Evolutionary conservation across 352 stramenopile species (phyloP).

Genomic region (Pythium brassicae): DNA sequence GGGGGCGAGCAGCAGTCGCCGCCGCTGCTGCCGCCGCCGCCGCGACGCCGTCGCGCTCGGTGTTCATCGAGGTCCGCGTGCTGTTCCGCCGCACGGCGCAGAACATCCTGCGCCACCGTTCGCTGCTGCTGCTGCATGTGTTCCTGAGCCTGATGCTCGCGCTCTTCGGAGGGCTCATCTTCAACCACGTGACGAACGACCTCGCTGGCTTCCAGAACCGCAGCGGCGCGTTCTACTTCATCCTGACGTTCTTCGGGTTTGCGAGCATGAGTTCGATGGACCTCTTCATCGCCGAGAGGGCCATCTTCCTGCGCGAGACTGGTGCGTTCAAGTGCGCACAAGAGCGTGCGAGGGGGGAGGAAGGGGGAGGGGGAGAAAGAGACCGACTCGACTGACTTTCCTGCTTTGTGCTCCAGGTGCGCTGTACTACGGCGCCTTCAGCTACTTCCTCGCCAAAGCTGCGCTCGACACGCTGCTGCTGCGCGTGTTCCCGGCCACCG

Average conservation of each 20-base stretch:
- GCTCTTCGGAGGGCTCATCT: slow-evolving; percentile 68
- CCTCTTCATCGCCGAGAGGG: slow-evolving; percentile 68
- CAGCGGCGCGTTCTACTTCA: slow-evolving; percentile 82
- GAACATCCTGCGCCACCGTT: slow-evolving; percentile 74
- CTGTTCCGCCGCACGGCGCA: slow-evolving; percentile 61
- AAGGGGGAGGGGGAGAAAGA: no score
- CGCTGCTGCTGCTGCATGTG: slow-evolving; percentile 63
- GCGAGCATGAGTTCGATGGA: slow-evolving; percentile 84
- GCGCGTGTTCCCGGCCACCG: slow-evolving; percentile 58
- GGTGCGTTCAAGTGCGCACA: slow-evolving; percentile 13
- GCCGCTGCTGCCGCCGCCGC: background rate
- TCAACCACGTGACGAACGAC: slow-evolving; percentile 79
- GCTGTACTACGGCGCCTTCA: slow-evolving; percentile 76
- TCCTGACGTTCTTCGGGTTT: slow-evolving; percentile 84
- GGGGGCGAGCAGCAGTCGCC: slow-evolving; percentile 1
- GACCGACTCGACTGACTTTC: background rate
- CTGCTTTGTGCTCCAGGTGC: slow-evolving; percentile 22
- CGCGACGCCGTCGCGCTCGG: slow-evolving; percentile 28
- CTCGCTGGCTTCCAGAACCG: slow-evolving; percentile 83
- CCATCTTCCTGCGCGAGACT: slow-evolving; percentile 76
- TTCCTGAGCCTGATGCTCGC: slow-evolving; percentile 50
- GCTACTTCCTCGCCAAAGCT: slow-evolving; percentile 78
- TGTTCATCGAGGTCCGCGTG: slow-evolving; percentile 60
- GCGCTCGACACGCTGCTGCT: slow-evolving; percentile 71
- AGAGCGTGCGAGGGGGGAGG: no score